Evolutionary conservation across 164 flowering plant genomes (phyloP).

Genomic region (Aristolochia fimbriata): DNA sequence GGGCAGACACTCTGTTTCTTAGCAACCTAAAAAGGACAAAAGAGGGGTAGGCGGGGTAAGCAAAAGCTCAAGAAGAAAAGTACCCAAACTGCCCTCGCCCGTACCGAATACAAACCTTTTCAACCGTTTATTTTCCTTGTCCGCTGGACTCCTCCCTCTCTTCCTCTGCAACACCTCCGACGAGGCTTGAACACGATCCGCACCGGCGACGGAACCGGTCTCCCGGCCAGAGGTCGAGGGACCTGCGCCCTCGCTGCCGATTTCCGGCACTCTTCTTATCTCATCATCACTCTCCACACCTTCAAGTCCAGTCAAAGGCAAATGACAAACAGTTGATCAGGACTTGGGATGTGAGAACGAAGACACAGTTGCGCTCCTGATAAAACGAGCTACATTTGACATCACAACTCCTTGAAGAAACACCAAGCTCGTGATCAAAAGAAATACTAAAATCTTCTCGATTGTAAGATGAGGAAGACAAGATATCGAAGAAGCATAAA

Average conservation of each 20-base stretch:
- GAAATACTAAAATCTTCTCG: too few relatives aligned
- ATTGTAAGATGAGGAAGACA: too few relatives aligned
- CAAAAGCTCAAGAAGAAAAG: slow-evolving; percentile 5
- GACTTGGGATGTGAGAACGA: too few relatives aligned
- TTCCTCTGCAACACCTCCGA: slow-evolving; percentile 40
- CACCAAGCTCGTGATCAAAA: too few relatives aligned
- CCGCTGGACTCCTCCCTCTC: slow-evolving; percentile 90
- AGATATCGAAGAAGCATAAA: too few relatives aligned
- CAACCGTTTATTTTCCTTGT: slow-evolving; percentile 82
- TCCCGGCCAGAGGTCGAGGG: slow-evolving; percentile 45
- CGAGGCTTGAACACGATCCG: slow-evolving; percentile 40
- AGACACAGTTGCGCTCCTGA: too few relatives aligned
- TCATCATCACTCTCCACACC: slow-evolving; percentile 97
- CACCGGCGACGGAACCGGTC: slow-evolving; percentile 34
- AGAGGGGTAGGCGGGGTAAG: not conserved
- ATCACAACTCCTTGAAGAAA: too few relatives aligned
- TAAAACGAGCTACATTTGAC: too few relatives aligned
- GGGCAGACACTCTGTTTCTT: slow-evolving; percentile 98
- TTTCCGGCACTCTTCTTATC: slow-evolving; percentile 89
- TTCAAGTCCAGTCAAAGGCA: slow-evolving; percentile 6
- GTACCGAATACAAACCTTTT: slow-evolving; percentile 44
- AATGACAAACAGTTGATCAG: too few relatives aligned
- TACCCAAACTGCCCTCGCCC: slow-evolving; percentile 12
- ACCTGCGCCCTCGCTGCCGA: slow-evolving; percentile 58
- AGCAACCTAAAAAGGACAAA: slow-evolving; percentile 44